Base-by-base conservation (phyloP, 768 basidiomycete species). In the Vararia minispora region DNA sequence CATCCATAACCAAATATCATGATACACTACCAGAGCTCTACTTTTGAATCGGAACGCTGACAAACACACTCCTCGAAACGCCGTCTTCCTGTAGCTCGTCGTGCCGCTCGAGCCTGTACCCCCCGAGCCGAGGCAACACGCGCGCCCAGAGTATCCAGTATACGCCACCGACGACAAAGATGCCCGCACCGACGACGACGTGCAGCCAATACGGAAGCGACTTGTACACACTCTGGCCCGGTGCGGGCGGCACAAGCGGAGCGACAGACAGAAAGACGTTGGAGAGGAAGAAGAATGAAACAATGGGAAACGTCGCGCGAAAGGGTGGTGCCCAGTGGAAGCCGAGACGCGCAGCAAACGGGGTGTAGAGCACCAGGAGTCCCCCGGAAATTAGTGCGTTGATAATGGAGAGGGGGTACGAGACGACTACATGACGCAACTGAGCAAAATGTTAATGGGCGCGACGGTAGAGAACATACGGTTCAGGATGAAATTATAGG, bases 401-500 rank as follows among this genome's bases (percentile, higher is more conserved):
- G 49, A 82, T 66, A 16, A 81, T 51, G 1, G 72, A 60, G 12
- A 66, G 45, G 4, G 74, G 38, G 38, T 39, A 39, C 5, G 38
- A 39, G 14, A 39, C 38, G 7, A 39, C 38, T 39, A 17, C n/a
- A n/a, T n/a, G n/a, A n/a, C n/a, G n/a, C n/a, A n/a, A n/a, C n/a
- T 24, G 25, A 12, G 37, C 8, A 73, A 49, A 3, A 66, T 58
- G 55, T 82, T 79, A 48, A 81, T 66, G 16, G 79, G 50, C 1
- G 72, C 60, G 13, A 65, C 43, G 3, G 73, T 74, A 47, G 79
- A 81, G 32, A 12, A 54, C 78, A 44, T 36, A 79, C 81, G 52
- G 49, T 72, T 79, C 40, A 81, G 64, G 48, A 76, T 65, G 56
- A 87, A 83, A 22, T 74, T 63, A 50, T 82, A 87, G 0, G 79